A percentile compares a stretch with the other conserved stretches of the same genome.
Conservation (phyloP, 2,329 filamentous ascomycete genomes). For the Calonectria hawksworthii region DNA sequence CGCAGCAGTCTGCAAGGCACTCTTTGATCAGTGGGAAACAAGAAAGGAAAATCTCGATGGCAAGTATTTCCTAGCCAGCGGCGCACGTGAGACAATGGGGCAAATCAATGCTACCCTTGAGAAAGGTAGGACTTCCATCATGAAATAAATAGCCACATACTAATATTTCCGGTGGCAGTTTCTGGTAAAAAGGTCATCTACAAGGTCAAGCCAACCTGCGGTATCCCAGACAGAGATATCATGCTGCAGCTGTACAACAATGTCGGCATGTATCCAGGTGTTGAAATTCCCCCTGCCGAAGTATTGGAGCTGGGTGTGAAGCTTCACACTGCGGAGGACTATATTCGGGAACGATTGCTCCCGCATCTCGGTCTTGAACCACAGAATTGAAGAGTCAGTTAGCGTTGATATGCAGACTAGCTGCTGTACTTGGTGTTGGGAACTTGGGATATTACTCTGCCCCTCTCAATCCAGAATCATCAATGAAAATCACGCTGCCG, state of each 20-base stretch:
- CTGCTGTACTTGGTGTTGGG: neutral
- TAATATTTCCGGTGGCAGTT: neutral
- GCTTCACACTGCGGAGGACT: neutral
- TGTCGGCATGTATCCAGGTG: neutral
- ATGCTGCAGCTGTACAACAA: neutral
- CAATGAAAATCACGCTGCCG: neutral
- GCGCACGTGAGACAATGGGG: neutral
- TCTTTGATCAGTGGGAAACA: neutral
- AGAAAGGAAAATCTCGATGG: neutral
- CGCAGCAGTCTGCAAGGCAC: neutral
- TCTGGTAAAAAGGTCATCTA: neutral
- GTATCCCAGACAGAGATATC: neutral
- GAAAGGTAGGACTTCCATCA: neutral
- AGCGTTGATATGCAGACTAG: neutral
- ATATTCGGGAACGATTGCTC: neutral
- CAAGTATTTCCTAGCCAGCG: neutral
- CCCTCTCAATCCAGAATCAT: neutral
- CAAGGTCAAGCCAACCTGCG: neutral
- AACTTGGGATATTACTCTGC: neutral
- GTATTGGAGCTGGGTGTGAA: neutral
- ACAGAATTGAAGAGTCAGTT: neutral
- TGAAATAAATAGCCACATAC: neutral
- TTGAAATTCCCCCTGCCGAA: neutral
- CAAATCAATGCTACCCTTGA: neutral
- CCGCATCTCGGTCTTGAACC: slow-evolving; percentile 1